phyloP scores from a whole-genome alignment of 2,329 filamentous ascomycete species.

The Metarhizium album region DNA sequence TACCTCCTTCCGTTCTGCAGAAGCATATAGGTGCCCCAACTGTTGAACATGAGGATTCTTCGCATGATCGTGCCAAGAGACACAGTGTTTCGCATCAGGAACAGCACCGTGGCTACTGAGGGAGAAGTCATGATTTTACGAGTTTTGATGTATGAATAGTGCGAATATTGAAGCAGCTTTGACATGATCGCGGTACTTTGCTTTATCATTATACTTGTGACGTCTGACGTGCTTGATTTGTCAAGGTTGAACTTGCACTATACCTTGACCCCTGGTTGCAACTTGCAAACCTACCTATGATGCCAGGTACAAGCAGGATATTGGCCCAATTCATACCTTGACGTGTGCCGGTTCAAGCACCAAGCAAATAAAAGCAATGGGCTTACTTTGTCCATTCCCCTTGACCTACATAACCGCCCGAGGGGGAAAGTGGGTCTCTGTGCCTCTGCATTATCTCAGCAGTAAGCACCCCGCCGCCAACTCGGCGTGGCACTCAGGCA shows the following conservation, averaged over 20 bases:
- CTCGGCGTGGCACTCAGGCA: not conserved
- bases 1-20: constrained; percentile 42
- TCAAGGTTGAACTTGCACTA: too few relatives aligned
- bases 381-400: too few relatives aligned
- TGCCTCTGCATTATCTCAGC: not conserved
- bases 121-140: not conserved
- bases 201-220: not conserved
- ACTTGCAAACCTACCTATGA: too few relatives aligned
- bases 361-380: too few relatives aligned
- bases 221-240: too few relatives aligned
- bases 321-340: too few relatives aligned
- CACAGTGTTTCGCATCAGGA: constrained; percentile 41
- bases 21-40: constrained; percentile 34
- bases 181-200: not conserved
- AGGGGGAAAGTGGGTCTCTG: not conserved
- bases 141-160: not conserved
- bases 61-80: constrained; percentile 32
- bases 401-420: too few relatives aligned
- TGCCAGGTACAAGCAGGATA: too few relatives aligned
- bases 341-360: too few relatives aligned
- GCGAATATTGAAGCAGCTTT: not conserved
- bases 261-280: too few relatives aligned
- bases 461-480: not conserved
- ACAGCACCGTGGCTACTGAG: constrained; percentile 33
- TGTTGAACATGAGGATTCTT: constrained; percentile 32